Percentiles rank a stretch among this genome's conserved stretches.
phyloP scores from a whole-genome alignment of 345 rosid genomes.

The Gossypium sturtianum region DNA sequence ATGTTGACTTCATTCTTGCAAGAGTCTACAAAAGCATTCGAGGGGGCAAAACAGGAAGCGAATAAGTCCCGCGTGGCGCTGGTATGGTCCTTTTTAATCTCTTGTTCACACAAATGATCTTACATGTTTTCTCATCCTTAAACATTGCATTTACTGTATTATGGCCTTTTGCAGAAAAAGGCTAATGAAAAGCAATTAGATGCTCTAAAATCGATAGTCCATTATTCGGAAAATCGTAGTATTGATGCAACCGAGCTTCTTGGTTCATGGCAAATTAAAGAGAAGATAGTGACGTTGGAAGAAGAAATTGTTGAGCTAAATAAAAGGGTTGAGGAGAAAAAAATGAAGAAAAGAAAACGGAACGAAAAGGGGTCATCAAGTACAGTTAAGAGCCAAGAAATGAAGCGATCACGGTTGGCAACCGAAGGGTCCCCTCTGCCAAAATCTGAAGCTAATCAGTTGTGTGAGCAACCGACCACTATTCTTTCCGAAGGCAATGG shows the following conservation, averaged over 20 bases:
- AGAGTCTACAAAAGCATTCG: conserved; percentile 42
- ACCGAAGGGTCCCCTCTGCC: conserved; percentile 28
- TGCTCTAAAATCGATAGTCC: conserved; percentile 39
- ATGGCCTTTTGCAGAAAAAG: conserved; percentile 34
- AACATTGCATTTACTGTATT: neutral
- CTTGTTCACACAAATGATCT: neutral
- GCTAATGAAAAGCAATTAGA: conserved; percentile 16
- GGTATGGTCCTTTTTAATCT: conserved; percentile 26
- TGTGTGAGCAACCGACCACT: conserved; percentile 35
- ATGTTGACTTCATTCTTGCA: conserved; percentile 44
- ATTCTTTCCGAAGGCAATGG: conserved; percentile 18
- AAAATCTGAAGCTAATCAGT: conserved; percentile 24
- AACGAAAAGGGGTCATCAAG: conserved; percentile 30
- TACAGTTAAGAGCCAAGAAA: conserved; percentile 32
- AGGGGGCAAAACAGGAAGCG: conserved; percentile 31
- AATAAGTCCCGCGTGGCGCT: conserved; percentile 21
- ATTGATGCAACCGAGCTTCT: conserved; percentile 36
- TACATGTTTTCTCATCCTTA: conserved; percentile 26
- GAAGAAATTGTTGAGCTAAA: conserved; percentile 41
- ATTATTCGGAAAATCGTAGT: conserved; percentile 46
- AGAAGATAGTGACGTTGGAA: conserved; percentile 42
- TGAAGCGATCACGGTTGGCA: conserved; percentile 40
- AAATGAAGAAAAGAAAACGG: conserved; percentile 35
- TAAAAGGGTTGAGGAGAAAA: conserved; percentile 30
- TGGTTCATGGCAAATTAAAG: conserved; percentile 52